Evolutionary conservation across 2,329 filamentous ascomycete species (phyloP), one percentile per base, ranked within the genome.

Genomic region (Pyricularia grisea): DNA sequence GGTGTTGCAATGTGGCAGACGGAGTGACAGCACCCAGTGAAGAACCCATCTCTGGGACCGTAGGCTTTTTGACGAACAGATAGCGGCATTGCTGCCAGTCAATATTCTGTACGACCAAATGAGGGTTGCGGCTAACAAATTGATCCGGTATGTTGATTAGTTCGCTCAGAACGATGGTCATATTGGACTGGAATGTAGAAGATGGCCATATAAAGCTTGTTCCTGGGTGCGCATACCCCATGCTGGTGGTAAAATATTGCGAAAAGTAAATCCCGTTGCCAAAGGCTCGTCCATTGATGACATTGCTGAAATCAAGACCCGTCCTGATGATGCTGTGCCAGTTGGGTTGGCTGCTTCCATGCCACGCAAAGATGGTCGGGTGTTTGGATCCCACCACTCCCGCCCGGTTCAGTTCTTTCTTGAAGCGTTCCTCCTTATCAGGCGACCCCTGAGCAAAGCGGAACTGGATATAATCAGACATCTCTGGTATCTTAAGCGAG

Each of bases 1-100:
- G 5, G 10, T 20, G 12, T 14, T 14, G 33, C 12, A 12, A 31
- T 12, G 68, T 3, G 20, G 17, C n/a, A 61, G 58, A 9, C 2
- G n/a, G n/a, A 27, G n/a, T 10, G 4, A 61, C 58, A 23, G 55
- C 55, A 20, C 55, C n/a, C 58, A 27, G 14, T 7, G 58, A 12
- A 61, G 58, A 23, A 12, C 5, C 58, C 20, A 28, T 11, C 20
- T 2, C 55, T 14, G n/a, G 7, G 1, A 27, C 20, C 25, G 27
- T 9, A 5, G n/a, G 12, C 58, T 25, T 80, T 69, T 73, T 75
- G 69, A 82, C 87, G 72, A 97, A 92, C 1, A 97, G 83, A 77
- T 96, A 97, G 63, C 93, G 87, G 30, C 92, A 93, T 75, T 96
- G 93, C 70, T 97, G 93, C 94, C 94, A 97, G 74, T 96, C 90